Evolutionary conservation across 192 early-diverging fungal species (phyloP), one percentile per base, ranked within the genome.

Genomic region (Gorgonomyces haynaldii): DNA sequence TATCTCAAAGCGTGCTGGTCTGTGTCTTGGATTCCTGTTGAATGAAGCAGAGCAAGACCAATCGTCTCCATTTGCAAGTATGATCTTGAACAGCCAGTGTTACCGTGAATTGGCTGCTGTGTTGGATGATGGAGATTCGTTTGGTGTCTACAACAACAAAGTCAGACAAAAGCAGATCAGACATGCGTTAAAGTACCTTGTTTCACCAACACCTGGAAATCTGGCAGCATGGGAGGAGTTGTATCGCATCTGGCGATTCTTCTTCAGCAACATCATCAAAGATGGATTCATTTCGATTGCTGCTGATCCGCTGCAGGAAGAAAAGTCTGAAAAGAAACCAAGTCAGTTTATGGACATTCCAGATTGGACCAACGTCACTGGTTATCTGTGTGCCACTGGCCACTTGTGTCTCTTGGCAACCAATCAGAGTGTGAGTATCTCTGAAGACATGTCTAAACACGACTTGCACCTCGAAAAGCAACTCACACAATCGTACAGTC

Each of bases 191-290:
- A 37, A 16, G 15, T 37, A 15, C 8, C 3, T 84, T 56, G 60
- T 65, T 17, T 62, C 68, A 21, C 75, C 75, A 6, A 86, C 85
- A 0, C 64, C 76, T 1, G 86, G 85, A 21, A 85, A 82, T 45
- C 54, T 88, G 41, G 79, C 74, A 4, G 86, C 85, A 2, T 89
- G 84, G 82, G 84, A 86, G 54, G 86, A 91, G 49, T 67, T 84
- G 0, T 89, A 76, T 43, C 70, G 72, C 30, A 59, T 80, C 15
- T 91, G 88, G 88, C 77, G 74, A 50, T 60, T 59, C 3, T 65
- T 87, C 20, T 82, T 34, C 12, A 31, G 37, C 30, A 6, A 2
- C 22, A 3, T 6, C 50, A 38, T 27, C 13, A 61, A 72, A 9
- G 71, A 75, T 86, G 88, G 83, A 66, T 74, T 41, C 84, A 88